Conservation (phyloP, 176 grass and related monocot species). For the Lolium multiflorum region DNA sequence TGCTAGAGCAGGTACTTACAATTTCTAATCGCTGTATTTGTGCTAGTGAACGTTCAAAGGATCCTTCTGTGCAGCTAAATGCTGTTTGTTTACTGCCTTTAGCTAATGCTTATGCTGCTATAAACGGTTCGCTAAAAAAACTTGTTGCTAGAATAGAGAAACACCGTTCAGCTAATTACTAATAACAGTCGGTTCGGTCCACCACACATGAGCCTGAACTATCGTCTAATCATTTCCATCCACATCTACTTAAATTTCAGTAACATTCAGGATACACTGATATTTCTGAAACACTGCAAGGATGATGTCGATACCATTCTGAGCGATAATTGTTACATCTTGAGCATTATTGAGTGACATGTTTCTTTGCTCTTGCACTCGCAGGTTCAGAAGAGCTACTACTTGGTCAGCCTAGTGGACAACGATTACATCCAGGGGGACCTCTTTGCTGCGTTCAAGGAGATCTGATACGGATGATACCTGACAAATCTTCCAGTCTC, state of each 20-base stretch:
- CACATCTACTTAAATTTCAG: background rate
- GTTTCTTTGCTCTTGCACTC: conserved; percentile 18
- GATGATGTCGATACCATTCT: background rate
- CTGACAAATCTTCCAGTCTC: background rate
- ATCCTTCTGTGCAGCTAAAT: background rate
- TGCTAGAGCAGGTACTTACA: conserved; percentile 71
- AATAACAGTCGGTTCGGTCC: too few species aligned
- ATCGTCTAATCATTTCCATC: background rate
- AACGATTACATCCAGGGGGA: conserved; percentile 80
- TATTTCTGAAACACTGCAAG: background rate
- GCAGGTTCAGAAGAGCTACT: conserved; percentile 73
- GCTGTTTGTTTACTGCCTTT: background rate
- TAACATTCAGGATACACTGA: background rate
- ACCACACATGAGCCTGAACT: background rate
- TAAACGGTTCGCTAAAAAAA: too few species aligned
- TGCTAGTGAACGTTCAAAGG: background rate
- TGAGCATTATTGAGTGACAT: background rate
- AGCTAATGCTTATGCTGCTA: background rate
- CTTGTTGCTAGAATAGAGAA: too few species aligned
- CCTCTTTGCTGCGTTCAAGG: conserved; percentile 72
- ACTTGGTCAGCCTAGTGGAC: conserved; percentile 80
- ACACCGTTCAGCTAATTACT: too few species aligned
- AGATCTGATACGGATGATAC: conserved; percentile 46
- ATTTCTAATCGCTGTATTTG: background rate
- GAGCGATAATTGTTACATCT: background rate